phyloP scores from a whole-genome alignment of 2,329 filamentous ascomycete species.

The Hypomyces perniciosus region DNA sequence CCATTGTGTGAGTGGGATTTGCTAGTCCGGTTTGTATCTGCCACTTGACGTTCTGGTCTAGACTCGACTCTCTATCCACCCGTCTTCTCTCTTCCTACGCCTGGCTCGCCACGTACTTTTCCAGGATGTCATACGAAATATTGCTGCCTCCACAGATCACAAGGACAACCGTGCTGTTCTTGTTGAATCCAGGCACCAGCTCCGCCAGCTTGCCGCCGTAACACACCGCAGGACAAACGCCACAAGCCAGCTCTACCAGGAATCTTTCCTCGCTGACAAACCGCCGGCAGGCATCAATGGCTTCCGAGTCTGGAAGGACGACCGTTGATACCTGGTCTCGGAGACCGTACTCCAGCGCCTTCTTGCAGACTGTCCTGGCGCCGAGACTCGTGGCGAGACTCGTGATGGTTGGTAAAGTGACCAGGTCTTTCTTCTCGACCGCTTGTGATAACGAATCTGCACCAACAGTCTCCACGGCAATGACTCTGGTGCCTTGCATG shows the following conservation, averaged over 20 bases:
- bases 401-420: constrained; percentile 63
- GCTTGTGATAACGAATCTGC: constrained; percentile 59
- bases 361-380: constrained; percentile 56
- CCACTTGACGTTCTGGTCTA: background rate
- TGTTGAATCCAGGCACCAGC: constrained; percentile 18
- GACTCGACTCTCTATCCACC: background rate
- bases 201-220: constrained; percentile 20
- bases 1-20: too few species aligned
- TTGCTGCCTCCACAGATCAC: constrained; percentile 28
- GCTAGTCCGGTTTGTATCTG: too few species aligned
- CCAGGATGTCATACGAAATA: constrained; percentile 27
- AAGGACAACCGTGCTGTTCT: constrained; percentile 24
- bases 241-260: constrained; percentile 26
- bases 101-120: constrained; percentile 7
- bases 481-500: constrained; percentile 36
- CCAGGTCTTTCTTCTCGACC: constrained; percentile 45
- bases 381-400: constrained; percentile 67
- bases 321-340: constrained; percentile 21
- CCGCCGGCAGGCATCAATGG: constrained; percentile 21
- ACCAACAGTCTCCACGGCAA: constrained; percentile 69
- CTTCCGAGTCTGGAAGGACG: constrained; percentile 23
- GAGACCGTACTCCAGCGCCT: constrained; percentile 28
- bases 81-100: background rate
- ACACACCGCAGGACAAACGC: constrained; percentile 24
- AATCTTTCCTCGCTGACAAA: constrained; percentile 25